These are phyloP conservation scores for Dryas drummondii DNA, from an alignment of 306 rosid genomes.

Conservation along the genomic window DNA sequence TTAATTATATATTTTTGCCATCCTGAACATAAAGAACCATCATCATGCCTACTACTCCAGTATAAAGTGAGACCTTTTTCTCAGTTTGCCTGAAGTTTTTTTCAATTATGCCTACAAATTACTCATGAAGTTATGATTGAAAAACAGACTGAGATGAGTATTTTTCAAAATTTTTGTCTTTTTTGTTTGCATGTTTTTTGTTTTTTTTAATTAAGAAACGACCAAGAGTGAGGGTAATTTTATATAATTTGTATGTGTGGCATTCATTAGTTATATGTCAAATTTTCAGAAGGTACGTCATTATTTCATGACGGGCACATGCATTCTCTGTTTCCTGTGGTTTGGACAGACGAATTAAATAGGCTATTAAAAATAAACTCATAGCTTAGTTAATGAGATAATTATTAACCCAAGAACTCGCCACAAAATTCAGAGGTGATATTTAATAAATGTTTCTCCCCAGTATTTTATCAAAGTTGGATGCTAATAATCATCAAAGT, in stretches of 20 bases:
- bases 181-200: neutral
- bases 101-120: neutral
- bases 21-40: neutral
- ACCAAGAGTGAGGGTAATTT: neutral
- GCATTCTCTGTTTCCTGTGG: conserved; percentile 16
- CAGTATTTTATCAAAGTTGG: neutral
- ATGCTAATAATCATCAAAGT: conserved; percentile 12
- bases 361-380: conserved; percentile 2
- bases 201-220: too few relatives aligned
- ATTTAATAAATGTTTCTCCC: neutral
- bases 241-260: neutral
- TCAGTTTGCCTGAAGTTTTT: conserved; percentile 7
- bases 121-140: too few relatives aligned
- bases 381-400: neutral
- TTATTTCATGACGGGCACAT: conserved; percentile 8
- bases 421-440: neutral
- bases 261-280: neutral
- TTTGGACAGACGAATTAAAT: neutral
- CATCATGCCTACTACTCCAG: conserved; percentile 8
- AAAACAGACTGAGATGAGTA: too few relatives aligned
- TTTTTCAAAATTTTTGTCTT: too few relatives aligned
- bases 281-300: neutral
- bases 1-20: too few relatives aligned
- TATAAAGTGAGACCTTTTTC: conserved; percentile 12
- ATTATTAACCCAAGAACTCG: neutral